Evolutionary conservation across 2,329 filamentous ascomycete genomes (phyloP).

Genomic region (Aulographum hederae): DNA sequence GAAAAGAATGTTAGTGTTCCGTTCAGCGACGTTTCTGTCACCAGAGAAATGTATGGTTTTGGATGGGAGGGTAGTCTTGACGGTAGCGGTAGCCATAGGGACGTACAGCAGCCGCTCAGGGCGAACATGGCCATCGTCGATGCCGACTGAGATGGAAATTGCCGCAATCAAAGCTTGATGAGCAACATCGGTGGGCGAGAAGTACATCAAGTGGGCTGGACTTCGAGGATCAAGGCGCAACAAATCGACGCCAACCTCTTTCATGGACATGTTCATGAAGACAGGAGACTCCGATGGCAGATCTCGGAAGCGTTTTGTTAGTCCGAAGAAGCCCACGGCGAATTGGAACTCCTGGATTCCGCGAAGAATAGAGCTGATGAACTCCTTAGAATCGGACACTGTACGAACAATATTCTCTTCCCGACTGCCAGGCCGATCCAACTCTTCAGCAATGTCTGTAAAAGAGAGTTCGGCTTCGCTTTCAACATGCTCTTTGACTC

Average conservation of each 20-base stretch:
- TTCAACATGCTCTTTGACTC: conserved; percentile 8
- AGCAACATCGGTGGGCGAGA: conserved; percentile 77
- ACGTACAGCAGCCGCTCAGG: conserved; percentile 81
- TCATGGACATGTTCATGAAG: conserved; percentile 77
- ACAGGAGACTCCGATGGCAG: conserved; percentile 42
- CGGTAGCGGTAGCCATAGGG: conserved; percentile 90
- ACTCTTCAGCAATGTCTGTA: conserved; percentile 55
- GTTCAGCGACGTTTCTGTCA: conserved; percentile 54
- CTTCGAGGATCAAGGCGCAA: conserved; percentile 83
- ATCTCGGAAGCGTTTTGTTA: conserved; percentile 62
- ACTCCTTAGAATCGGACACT: conserved; percentile 83
- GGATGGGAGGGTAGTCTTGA: conserved; percentile 84
- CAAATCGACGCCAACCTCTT: conserved; percentile 86
- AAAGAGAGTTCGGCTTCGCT: conserved; percentile 41
- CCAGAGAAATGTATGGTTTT: conserved; percentile 74
- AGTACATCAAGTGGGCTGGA: conserved; percentile 96
- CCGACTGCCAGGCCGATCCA: conserved; percentile 47
- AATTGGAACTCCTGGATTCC: conserved; percentile 96
- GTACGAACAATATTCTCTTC: conserved; percentile 58
- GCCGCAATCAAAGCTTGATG: conserved; percentile 88
- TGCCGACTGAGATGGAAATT: conserved; percentile 75
- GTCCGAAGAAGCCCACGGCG: conserved; percentile 73
- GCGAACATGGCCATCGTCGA: conserved; percentile 77
- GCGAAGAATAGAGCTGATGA: conserved; percentile 72
- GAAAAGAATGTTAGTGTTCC: conserved; percentile 90